Base-by-base conservation (phyloP, 495 filamentous ascomycete species). In the Geopyxis carbonaria region DNA sequence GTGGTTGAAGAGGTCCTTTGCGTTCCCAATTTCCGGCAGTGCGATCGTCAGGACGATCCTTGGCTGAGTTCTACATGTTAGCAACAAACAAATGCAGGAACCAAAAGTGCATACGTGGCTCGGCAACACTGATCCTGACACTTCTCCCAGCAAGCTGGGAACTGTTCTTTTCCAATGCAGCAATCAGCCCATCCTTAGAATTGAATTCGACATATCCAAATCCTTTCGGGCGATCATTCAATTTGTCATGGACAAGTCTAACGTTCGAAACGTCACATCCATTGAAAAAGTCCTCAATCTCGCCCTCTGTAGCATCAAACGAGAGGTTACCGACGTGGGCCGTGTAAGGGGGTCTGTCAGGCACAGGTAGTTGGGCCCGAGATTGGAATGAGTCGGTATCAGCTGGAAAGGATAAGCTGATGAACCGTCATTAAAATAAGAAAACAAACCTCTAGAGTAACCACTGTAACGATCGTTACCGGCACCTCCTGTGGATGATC, bases 151-250 rank as follows among this genome's bases (percentile, higher is more conserved):
- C 75, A 53, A 97, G 81, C 42, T 71, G 72, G 18, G 68, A 64
- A 33, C 80, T 79, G 45, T 78, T 80, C 40, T 85, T 68, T 28
- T 81, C 80, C 36, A 97, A 65, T 20, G 91, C 91, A 48, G 81
- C 78, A 65, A 93, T 85, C 50, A 97, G 64, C 30, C 91, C 89
- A 38, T 93, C 85, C 13, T 86, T 66, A 28, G 76, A 78, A 41
- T 67, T 75, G 53, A 94, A 97, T 55, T 95, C 91, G 34, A 91
- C 85, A 61, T 97, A 97, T 30, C 85, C 89, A 54, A 97, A 97
- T 28, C 89, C 89, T 68, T 97, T 97, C 32, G 89, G 89, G 51
- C 80, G 79, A 46, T 75, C 71, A 48, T 84, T 80, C 59, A 91
- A 64, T 56, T 83, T 87, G 60, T 97, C 89, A 61, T 93, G 86